Evolutionary conservation across 768 basidiomycete species (phyloP).

Genomic region (Heimioporus sp.): DNA sequence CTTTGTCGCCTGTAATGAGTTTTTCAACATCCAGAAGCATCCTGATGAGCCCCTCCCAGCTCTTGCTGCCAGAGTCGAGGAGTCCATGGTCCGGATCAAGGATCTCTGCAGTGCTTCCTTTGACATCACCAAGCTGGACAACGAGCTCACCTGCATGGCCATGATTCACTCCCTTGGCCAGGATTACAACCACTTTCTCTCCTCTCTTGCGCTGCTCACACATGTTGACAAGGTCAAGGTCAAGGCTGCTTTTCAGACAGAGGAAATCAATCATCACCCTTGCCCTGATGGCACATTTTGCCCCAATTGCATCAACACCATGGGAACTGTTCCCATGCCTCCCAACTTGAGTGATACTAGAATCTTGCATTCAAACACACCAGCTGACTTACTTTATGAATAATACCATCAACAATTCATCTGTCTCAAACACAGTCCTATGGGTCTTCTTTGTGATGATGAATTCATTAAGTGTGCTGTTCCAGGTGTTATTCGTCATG

Average conservation of each 20-base stretch:
- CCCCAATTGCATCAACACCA: no score
- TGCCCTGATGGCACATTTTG: background rate
- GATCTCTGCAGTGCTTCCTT: background rate
- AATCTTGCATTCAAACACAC: no score
- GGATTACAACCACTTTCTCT: conserved; percentile 9
- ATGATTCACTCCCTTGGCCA: conserved; percentile 9
- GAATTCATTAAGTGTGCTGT: no score
- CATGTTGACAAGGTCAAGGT: conserved; percentile 8
- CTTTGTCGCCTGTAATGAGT: conserved; percentile 8
- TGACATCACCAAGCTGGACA: background rate
- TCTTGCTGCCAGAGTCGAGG: conserved; percentile 2
- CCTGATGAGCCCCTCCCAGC: conserved; percentile 2
- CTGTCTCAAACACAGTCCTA: no score
- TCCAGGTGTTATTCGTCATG: no score
- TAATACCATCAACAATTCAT: no score
- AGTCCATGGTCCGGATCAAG: conserved; percentile 6
- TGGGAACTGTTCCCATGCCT: no score
- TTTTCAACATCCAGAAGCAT: conserved; percentile 7
- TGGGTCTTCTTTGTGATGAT: no score
- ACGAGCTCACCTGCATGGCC: conserved; percentile 7
- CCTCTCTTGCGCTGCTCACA: conserved; percentile 7
- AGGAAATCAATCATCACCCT: conserved; percentile 1
- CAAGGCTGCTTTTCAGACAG: background rate
- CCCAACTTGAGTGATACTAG: no score
- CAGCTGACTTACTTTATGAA: no score